Percentiles rank a stretch among this genome's conserved stretches.
Conservation (phyloP, 306 rosid species). For the Citrullus amarus region DNA sequence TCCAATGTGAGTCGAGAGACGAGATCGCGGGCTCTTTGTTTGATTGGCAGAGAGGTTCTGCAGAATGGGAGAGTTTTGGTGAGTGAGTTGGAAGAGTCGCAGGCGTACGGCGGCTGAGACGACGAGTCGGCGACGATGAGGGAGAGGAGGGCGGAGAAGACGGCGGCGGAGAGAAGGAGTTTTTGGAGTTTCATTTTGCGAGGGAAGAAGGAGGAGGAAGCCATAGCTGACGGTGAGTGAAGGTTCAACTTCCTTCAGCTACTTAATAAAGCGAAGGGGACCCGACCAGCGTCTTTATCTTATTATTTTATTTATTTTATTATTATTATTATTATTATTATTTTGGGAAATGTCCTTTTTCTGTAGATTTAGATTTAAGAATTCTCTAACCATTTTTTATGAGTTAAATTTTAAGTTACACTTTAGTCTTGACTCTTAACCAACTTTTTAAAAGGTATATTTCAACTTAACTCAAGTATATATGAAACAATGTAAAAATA, state of each 20-base stretch:
- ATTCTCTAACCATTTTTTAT: background rate
- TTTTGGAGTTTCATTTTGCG: background rate
- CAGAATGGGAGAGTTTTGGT: constrained; percentile 61
- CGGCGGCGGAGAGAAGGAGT: background rate
- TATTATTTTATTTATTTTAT: background rate
- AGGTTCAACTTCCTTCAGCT: background rate
- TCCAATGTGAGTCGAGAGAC: constrained; percentile 79
- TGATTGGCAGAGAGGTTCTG: constrained; percentile 39
- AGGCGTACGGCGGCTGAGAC: constrained; percentile 49
- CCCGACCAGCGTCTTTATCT: background rate
- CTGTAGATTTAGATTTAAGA: background rate
- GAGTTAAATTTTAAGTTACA: background rate
- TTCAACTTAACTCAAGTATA: too few species aligned
- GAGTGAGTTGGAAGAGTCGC: constrained; percentile 58
- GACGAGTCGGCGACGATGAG: constrained; percentile 18
- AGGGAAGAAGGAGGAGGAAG: background rate
- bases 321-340: too few species aligned
- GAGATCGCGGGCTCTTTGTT: constrained; percentile 42
- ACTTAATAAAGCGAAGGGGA: background rate
- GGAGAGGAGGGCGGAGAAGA: constrained; percentile 3
- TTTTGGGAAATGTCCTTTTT: background rate
- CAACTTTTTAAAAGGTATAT: too few species aligned
- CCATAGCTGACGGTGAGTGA: background rate
- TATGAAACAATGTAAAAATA: too few species aligned
- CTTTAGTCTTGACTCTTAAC: background rate